phyloP scores from a whole-genome alignment of 2,329 filamentous ascomycete genomes.

The Fusarium pseudograminearum region DNA sequence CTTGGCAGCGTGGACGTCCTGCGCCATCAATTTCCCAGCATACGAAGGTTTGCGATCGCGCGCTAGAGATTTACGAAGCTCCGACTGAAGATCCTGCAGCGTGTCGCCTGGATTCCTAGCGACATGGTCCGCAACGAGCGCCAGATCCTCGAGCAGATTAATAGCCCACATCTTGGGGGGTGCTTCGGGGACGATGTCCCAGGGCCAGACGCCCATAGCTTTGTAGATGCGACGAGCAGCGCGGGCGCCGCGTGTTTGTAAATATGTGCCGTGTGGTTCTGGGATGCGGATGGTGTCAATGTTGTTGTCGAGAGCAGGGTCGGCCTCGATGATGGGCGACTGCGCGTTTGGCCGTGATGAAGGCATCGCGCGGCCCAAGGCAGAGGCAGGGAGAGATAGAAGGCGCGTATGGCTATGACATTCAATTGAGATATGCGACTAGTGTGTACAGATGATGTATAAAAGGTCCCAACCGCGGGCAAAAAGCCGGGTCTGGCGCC shows the following conservation, averaged over 20 bases:
- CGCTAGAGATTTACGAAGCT: slow-evolving; percentile 46
- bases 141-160: slow-evolving; percentile 47
- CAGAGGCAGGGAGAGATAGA: slow-evolving; percentile 1
- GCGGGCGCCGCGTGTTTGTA: slow-evolving; percentile 46
- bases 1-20: slow-evolving; percentile 48
- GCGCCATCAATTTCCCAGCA: slow-evolving; percentile 48
- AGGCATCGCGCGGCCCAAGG: slow-evolving; percentile 40
- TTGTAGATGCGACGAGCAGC: slow-evolving; percentile 46
- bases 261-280: slow-evolving; percentile 43
- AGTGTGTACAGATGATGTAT: neutral
- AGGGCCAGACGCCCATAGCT: slow-evolving; percentile 48
- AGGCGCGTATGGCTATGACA: slow-evolving; percentile 21
- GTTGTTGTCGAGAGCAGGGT: slow-evolving; percentile 40
- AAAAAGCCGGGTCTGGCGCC: slow-evolving; percentile 39
- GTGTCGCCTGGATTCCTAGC: slow-evolving; percentile 44
- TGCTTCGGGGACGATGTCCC: slow-evolving; percentile 48
- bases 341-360: slow-evolving; percentile 42
- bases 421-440: slow-evolving; percentile 11
- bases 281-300: slow-evolving; percentile 45
- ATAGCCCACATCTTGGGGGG: slow-evolving; percentile 50
- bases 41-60: slow-evolving; percentile 49
- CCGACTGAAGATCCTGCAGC: slow-evolving; percentile 45
- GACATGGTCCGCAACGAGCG: slow-evolving; percentile 47
- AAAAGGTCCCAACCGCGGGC: slow-evolving; percentile 40
- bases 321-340: slow-evolving; percentile 38